phyloP scores from a whole-genome alignment of 108 stramenopile genomes.

The Nitzschia sp. region DNA sequence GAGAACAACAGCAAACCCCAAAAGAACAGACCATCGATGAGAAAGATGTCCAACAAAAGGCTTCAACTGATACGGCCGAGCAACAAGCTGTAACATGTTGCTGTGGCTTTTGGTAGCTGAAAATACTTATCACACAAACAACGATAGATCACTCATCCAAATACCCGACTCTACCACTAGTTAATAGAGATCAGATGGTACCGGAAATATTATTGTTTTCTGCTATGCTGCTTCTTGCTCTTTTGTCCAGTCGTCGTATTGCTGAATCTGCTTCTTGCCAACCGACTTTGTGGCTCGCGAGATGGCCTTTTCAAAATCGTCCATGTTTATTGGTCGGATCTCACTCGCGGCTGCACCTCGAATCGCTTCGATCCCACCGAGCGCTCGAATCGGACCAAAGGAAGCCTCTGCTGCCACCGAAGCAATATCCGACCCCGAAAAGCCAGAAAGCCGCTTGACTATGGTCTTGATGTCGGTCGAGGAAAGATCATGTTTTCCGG shows the following conservation, averaged over 20 bases:
- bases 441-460: conserved; percentile 53
- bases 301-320: conserved; percentile 61
- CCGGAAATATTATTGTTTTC: not conserved
- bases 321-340: conserved; percentile 49
- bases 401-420: conserved; percentile 64
- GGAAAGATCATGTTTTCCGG: conserved; percentile 40
- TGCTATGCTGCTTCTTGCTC: conserved; percentile 39
- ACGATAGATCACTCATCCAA: not conserved
- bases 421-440: conserved; percentile 64
- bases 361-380: conserved; percentile 54
- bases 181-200: too few species aligned
- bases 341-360: conserved; percentile 36
- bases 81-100: not conserved
- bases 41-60: not conserved
- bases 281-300: conserved; percentile 57
- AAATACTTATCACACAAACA: conserved; percentile 1
- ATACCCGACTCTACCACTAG: too few species aligned
- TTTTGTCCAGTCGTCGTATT: conserved; percentile 58
- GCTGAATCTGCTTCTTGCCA: conserved; percentile 33
- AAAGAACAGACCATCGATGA: not conserved
- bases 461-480: conserved; percentile 32
- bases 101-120: conserved; percentile 6
- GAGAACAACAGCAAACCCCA: not conserved
- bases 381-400: conserved; percentile 60
- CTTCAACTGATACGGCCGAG: conserved; percentile 1